Conservation (phyloP, 73 alveolate species). For the Durusdinium trenchii region DNA sequence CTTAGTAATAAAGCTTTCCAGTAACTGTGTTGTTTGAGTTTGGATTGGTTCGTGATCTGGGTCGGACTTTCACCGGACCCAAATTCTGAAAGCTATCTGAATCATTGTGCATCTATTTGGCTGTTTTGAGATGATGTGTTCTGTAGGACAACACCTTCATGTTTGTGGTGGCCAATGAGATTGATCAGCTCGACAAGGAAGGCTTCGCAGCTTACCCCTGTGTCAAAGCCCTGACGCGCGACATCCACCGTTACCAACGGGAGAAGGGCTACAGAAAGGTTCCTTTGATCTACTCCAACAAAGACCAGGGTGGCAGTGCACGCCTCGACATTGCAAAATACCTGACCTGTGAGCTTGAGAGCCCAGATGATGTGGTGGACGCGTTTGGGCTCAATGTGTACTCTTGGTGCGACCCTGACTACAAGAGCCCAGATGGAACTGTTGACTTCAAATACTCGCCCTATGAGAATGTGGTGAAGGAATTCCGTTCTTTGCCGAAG, state of each 20-base stretch:
- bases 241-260: conserved; percentile 84
- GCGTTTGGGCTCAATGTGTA: conserved; percentile 91
- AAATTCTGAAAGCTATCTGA: no score
- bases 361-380: conserved; percentile 94
- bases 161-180: conserved; percentile 88
- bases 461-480: neutral
- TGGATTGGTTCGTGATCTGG: no score
- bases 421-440: conserved; percentile 18
- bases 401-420: conserved; percentile 93
- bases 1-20: no score
- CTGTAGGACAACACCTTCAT: conserved; percentile 91
- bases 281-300: conserved; percentile 85
- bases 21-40: neutral
- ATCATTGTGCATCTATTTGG: no score
- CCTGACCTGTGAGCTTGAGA: conserved; percentile 88
- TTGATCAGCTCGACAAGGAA: conserved; percentile 68
- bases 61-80: no score
- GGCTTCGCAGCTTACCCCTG: conserved; percentile 92
- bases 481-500: conserved; percentile 34
- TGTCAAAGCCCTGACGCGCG: conserved; percentile 79
- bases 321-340: conserved; percentile 73
- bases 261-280: conserved; percentile 86
- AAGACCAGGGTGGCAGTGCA: conserved; percentile 76
- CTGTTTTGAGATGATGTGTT: no score
- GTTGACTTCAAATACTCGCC: conserved; percentile 37